Base-by-base conservation (phyloP, 768 basidiomycete species). In the Leccinum sublutescens region DNA sequence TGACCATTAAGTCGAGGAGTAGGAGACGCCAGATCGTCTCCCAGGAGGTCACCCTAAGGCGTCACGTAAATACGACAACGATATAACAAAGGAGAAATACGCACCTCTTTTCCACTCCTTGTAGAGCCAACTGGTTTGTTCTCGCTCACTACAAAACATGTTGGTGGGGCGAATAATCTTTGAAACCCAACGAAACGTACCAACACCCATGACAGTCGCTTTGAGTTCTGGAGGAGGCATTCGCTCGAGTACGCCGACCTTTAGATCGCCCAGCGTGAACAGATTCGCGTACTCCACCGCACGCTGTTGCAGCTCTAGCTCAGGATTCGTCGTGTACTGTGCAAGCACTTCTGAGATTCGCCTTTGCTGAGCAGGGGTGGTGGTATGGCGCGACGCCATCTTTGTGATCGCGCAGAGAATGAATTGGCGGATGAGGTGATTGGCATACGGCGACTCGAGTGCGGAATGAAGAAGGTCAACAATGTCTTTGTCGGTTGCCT, bases 201-300 rank as follows among this genome's bases (percentile, higher is more conserved):
- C 91, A 60, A 89, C 82, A 50, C 93, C 97, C 82, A 96, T 90
- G 2, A 98, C 91, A 2, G 96, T 98, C n/a, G 91, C 89, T 76
- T 95, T 97, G 63, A 98, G 76, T 72, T 99, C 97, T 2, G 97
- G 97, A 5, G 93, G 91, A n/a, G 97, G 97, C 97, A 99, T 99
- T 56, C 94, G 84, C 77, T 99, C 97, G 60, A 98, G 74, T 1
- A 99, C 94, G 38, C 96, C 97, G 8, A 82, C 80, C 59, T 84
- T 80, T 21, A 91, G 76, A n/a, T 90, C 86, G 5, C 87, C 88
- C 8, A 93, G 75, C 29, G 81, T 84, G 70, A 93, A 93, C 64
- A 99, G 71, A 65, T 85, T 89, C 1, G 89, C 91, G 73, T 95
- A 98, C 74, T 99, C 97, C 14, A 98, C 93, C 0, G 95, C 90